Base-by-base conservation (phyloP, 2,329 filamentous ascomycete species). In the Apiospora pterosperma region DNA sequence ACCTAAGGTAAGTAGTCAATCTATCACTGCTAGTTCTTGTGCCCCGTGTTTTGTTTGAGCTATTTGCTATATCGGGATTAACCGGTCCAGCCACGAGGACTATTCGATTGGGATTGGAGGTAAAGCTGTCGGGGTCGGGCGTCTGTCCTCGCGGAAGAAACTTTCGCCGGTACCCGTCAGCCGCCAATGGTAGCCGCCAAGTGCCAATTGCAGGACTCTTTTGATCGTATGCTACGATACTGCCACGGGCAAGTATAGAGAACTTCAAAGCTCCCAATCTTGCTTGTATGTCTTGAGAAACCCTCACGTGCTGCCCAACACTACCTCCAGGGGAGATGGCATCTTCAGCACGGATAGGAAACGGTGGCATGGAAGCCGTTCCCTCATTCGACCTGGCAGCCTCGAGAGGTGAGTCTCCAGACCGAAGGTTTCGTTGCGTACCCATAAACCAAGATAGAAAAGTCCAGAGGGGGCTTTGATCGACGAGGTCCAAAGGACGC, bases 401-500 rank as follows among this genome's bases (percentile, higher is more conserved):
- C 61, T 67, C 8, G 48, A 48, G 16, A 61, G 65, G 42, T 58
- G 21, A 55, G 25, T n/a, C 3, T 5, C 2, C 28, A 34, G 25
- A 31, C 8, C 19, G 7, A 28, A 34, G 25, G 7, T n/a, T 34
- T 5, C 28, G 16, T 34, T n/a, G 4, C 5, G 28, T 11, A 7
- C 16, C 14, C 23, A 28, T 10, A 31, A n/a, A 28, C 59, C 41
- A 31, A 61, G 1, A n/a, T 21, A 11, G 3, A 5, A 41, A 6
- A 61, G 59, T 19, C 64, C 64, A 16, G 82, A 82, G 66, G 84
- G 80, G 62, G 79, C 84, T 23, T 92, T 93, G 73, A 89, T 90
- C 75, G 84, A 82, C 67, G 87, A 89, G 64, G 89, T 91, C 1
- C 90, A 93, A 73, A 82, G 84, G 52, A 81, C 89, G 0, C 90